Conservation (phyloP, 306 rosid genomes). For the Trifolium dubium region DNA sequence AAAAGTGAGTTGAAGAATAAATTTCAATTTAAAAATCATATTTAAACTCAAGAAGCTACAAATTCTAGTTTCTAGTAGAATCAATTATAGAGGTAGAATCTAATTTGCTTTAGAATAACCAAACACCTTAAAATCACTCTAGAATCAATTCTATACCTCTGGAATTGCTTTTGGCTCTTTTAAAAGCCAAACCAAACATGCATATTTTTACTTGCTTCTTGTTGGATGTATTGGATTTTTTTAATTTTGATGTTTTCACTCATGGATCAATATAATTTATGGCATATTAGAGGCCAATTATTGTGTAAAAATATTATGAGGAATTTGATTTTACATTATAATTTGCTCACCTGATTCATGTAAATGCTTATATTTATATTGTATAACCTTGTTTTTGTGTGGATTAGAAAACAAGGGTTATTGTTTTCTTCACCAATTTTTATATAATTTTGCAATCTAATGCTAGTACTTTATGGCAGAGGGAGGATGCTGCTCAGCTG, state of each 20-base stretch:
- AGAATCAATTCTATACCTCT: too few relatives aligned
- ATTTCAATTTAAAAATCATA: too few relatives aligned
- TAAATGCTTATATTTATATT: constrained; percentile 28
- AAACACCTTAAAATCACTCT: too few relatives aligned
- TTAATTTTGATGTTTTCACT: neutral
- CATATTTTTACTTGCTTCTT: too few relatives aligned
- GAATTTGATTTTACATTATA: constrained; percentile 1
- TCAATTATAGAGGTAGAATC: too few relatives aligned
- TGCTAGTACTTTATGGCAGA: constrained; percentile 58
- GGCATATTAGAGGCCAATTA: constrained; percentile 14
- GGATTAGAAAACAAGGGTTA: constrained; percentile 16
- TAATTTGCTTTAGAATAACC: too few relatives aligned
- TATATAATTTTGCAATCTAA: constrained; percentile 15
- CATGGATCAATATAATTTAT: constrained; percentile 21
- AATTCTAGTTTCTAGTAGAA: too few relatives aligned
- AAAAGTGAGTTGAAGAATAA: too few relatives aligned
- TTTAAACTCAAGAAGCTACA: too few relatives aligned
- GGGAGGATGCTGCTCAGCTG: constrained; percentile 96
- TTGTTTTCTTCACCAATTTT: constrained; percentile 19
- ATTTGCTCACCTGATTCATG: constrained; percentile 8
- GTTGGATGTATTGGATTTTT: constrained; percentile 22
- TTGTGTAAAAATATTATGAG: constrained; percentile 23
- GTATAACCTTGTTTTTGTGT: neutral
- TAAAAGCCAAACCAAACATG: too few relatives aligned
- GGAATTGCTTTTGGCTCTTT: too few relatives aligned